Evolutionary conservation across 2,329 filamentous ascomycete genomes (phyloP).

Genomic region (Colletotrichum sp.): DNA sequence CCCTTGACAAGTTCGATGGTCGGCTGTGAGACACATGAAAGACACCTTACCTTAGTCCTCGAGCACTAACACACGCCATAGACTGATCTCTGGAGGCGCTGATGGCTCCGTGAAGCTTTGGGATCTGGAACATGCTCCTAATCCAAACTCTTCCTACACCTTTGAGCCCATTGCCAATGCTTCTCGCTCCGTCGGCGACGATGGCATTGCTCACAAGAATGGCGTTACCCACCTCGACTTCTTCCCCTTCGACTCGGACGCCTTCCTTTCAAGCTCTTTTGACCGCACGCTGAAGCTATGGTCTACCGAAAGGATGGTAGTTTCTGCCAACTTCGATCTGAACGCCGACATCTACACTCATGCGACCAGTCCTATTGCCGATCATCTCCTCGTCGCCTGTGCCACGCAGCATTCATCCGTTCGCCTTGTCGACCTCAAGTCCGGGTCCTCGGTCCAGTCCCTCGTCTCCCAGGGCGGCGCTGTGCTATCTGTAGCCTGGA

Average conservation of each 20-base stretch:
- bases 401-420: slow-evolving; percentile 87
- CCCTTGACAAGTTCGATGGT: slow-evolving; percentile 83
- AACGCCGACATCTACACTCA: slow-evolving; percentile 77
- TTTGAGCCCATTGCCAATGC: slow-evolving; percentile 61
- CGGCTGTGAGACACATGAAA: slow-evolving; percentile 59
- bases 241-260: slow-evolving; percentile 77
- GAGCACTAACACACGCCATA: slow-evolving; percentile 31
- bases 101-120: slow-evolving; percentile 86
- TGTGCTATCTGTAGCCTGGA: slow-evolving; percentile 78
- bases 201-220: slow-evolving; percentile 59
- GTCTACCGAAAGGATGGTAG: slow-evolving; percentile 64
- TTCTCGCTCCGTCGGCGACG: slow-evolving; percentile 41
- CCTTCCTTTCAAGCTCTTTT: slow-evolving; percentile 79
- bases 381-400: slow-evolving; percentile 82
- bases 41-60: neutral
- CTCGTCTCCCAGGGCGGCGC: slow-evolving; percentile 72
- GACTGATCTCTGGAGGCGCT: slow-evolving; percentile 83
- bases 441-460: slow-evolving; percentile 76
- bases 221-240: slow-evolving; percentile 79
- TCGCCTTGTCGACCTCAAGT: slow-evolving; percentile 84
- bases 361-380: slow-evolving; percentile 74
- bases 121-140: slow-evolving; percentile 73
- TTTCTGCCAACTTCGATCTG: slow-evolving; percentile 72
- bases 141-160: slow-evolving; percentile 47
- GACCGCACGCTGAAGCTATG: slow-evolving; percentile 80